Percentiles rank a stretch among this genome's conserved stretches.
These are phyloP conservation scores for Skeletonema tropicum DNA, from an alignment of 108 stramenopile genomes.

Conservation along the genomic window DNA sequence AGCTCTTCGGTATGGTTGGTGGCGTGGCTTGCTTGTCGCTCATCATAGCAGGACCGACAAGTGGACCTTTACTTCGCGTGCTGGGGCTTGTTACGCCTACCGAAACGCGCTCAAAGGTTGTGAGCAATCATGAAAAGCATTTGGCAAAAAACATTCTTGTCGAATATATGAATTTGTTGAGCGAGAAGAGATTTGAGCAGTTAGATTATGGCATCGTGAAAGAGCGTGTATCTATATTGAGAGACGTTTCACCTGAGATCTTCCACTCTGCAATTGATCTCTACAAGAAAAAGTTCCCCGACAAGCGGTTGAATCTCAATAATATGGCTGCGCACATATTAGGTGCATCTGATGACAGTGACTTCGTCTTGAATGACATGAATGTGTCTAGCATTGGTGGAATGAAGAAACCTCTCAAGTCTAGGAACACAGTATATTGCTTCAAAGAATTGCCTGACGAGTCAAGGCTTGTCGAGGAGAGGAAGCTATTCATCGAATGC, in stretches of 20 bases:
- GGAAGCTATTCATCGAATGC: not conserved
- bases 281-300: constrained; percentile 12
- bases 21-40: constrained; percentile 17
- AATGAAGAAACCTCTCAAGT: not conserved
- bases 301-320: constrained; percentile 8
- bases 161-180: constrained; percentile 15
- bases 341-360: not conserved
- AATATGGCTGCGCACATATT: not conserved
- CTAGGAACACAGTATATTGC: not conserved
- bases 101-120: constrained; percentile 6
- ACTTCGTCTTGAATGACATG: not conserved
- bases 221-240: constrained; percentile 26
- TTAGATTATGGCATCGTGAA: constrained; percentile 28
- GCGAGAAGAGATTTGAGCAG: constrained; percentile 15
- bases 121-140: constrained; percentile 1
- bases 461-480: not conserved
- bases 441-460: not conserved
- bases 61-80: constrained; percentile 8
- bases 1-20: constrained; percentile 20
- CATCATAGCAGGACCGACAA: not conserved
- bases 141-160: constrained; percentile 3
- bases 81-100: constrained; percentile 8
- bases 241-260: constrained; percentile 24
- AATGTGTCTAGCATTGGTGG: not conserved
- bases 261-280: constrained; percentile 17